Conservation (phyloP, 495 filamentous ascomycete genomes). For the Clohesyomyces aquaticus region DNA sequence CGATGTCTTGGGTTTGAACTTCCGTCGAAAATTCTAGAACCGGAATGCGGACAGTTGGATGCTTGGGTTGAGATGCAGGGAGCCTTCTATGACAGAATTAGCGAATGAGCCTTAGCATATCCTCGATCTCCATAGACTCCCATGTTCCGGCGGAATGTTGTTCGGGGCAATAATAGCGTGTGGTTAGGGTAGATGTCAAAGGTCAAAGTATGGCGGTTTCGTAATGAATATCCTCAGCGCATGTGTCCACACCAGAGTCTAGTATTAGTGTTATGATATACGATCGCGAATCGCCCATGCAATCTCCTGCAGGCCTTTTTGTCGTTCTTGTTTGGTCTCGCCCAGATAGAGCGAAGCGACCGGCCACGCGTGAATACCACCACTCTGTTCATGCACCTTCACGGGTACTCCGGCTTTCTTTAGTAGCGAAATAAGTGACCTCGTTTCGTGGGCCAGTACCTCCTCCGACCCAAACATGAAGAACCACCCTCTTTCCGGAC, state of each 20-base stretch:
- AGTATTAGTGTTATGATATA: conserved; percentile 2
- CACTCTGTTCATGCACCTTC: conserved; percentile 56
- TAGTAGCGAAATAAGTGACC: conserved; percentile 55
- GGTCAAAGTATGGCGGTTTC: no score
- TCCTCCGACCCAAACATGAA: conserved; percentile 73
- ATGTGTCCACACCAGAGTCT: no score
- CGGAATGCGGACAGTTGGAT: not conserved
- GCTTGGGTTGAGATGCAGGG: not conserved
- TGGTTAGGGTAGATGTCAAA: no score
- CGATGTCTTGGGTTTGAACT: not conserved
- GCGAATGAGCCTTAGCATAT: not conserved
- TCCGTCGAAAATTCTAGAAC: not conserved
- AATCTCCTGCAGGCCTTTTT: conserved; percentile 61
- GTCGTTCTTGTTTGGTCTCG: conserved; percentile 56
- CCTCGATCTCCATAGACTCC: no score
- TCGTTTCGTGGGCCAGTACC: conserved; percentile 67
- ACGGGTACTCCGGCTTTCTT: conserved; percentile 54
- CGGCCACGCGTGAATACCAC: conserved; percentile 78
- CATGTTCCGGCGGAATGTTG: no score
- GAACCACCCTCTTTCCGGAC: conserved; percentile 61
- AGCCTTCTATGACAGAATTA: not conserved
- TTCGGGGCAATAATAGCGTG: no score
- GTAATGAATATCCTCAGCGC: no score
- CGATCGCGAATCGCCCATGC: conserved; percentile 40
- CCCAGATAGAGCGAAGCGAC: conserved; percentile 71